These are phyloP conservation scores for Phragmites australis DNA, from an alignment of 176 grass and related monocot genomes.

Conservation along the genomic window DNA sequence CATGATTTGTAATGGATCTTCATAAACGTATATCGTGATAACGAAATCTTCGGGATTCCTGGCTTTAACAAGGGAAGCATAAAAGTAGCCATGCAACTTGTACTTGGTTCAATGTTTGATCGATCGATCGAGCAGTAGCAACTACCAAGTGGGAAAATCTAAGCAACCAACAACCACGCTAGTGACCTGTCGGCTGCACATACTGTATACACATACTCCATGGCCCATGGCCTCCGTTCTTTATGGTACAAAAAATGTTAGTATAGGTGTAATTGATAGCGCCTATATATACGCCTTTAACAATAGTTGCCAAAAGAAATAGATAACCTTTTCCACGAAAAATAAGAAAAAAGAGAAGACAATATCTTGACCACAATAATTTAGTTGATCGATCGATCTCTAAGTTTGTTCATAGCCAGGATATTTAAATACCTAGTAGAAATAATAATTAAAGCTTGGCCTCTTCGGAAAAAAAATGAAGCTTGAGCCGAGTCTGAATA, in stretches of 20 bases:
- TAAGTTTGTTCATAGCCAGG: no score
- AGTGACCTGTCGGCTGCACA: no score
- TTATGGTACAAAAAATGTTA: not conserved
- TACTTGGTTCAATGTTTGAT: not conserved
- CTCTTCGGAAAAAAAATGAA: no score
- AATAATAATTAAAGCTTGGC: no score
- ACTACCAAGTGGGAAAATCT: not conserved
- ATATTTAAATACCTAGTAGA: not conserved
- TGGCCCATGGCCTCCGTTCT: not conserved
- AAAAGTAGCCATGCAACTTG: conserved; percentile 17
- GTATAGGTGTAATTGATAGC: not conserved
- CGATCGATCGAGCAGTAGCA: not conserved
- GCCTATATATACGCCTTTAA: not conserved
- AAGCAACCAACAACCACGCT: not conserved
- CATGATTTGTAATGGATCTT: not conserved
- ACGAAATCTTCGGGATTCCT: conserved; percentile 4
- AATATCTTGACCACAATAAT: not conserved
- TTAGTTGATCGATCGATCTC: no score
- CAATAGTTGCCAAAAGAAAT: not conserved
- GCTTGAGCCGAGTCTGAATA: not conserved
- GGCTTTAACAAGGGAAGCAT: not conserved
- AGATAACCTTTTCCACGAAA: no score
- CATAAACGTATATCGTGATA: not conserved
- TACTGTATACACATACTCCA: not conserved
- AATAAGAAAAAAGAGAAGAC: no score